Conservation (phyloP, 1,284 basidiomycete genomes). For the Malassezia globosa region DNA sequence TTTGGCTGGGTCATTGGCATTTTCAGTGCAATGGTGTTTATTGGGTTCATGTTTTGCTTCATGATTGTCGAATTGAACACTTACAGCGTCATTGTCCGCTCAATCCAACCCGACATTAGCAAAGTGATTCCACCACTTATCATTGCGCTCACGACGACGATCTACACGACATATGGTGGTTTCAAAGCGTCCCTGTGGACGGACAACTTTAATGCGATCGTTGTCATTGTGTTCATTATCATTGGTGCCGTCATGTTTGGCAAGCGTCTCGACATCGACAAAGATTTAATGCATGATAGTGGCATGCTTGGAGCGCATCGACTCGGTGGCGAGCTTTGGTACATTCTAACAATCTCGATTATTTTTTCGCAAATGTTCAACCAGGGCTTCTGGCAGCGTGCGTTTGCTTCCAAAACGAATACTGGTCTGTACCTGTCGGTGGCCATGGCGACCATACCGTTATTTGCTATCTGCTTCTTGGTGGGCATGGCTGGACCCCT, state of each 20-base stretch:
- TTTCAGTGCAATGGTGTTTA: conserved; percentile 38
- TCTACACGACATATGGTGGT: conserved; percentile 47
- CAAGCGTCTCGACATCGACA: conserved; percentile 35
- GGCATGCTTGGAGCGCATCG: conserved; percentile 32
- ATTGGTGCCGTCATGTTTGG: conserved; percentile 40
- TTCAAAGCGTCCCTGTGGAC: conserved; percentile 47
- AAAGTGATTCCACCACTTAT: conserved; percentile 36
- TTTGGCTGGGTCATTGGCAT: conserved; percentile 45
- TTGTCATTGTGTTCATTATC: conserved; percentile 42
- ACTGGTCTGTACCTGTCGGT: conserved; percentile 38
- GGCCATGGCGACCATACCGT: conserved; percentile 32
- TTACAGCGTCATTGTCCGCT: conserved; percentile 35
- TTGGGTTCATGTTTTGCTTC: conserved; percentile 47
- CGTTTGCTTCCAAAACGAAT: conserved; percentile 44
- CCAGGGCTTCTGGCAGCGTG: conserved; percentile 47
- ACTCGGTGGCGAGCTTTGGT: conserved; percentile 46
- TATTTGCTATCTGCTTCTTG: conserved; percentile 44
- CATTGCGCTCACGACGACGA: conserved; percentile 40
- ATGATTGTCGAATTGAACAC: conserved; percentile 47
- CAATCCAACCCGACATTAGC: conserved; percentile 30
- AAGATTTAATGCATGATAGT: conserved; percentile 25
- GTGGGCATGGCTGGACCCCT: conserved; percentile 44
- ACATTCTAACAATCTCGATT: conserved; percentile 42
- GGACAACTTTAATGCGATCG: conserved; percentile 45
- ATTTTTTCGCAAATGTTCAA: conserved; percentile 46